These are phyloP conservation scores for Balansia obtecta DNA, from an alignment of 2,329 filamentous ascomycete species.

Conservation along the genomic window DNA sequence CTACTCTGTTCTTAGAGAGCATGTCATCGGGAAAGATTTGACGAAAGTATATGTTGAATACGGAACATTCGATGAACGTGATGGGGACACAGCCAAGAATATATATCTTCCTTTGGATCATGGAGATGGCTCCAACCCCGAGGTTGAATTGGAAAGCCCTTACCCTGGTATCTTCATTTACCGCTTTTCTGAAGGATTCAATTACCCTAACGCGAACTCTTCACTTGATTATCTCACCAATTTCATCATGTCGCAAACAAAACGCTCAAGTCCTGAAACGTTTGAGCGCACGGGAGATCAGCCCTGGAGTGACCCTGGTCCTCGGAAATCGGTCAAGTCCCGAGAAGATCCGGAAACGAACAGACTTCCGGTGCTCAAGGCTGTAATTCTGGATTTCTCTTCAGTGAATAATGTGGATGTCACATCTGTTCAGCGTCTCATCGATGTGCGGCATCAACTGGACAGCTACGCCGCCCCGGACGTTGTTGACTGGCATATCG, in stretches of 20 bases:
- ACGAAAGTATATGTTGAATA: constrained; percentile 36
- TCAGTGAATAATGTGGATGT: constrained; percentile 90
- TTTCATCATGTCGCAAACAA: constrained; percentile 58
- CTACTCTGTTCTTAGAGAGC: constrained; percentile 70
- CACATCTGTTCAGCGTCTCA: constrained; percentile 82
- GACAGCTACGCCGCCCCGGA: constrained; percentile 74
- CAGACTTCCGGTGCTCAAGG: constrained; percentile 60
- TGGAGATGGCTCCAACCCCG: constrained; percentile 81
- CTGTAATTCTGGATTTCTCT: constrained; percentile 88
- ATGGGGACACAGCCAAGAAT: constrained; percentile 48
- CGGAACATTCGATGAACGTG: constrained; percentile 37
- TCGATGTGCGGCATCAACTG: constrained; percentile 89
- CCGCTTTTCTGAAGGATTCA: constrained; percentile 87
- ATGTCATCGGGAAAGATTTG: constrained; percentile 51
- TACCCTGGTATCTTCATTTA: constrained; percentile 94
- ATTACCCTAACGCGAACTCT: constrained; percentile 86
- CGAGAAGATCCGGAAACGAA: constrained; percentile 14
- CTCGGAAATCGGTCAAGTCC: constrained; percentile 33
- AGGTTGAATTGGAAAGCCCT: constrained; percentile 64
- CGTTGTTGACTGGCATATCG: constrained; percentile 87
- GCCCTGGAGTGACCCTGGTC: constrained; percentile 91
- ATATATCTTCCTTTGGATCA: constrained; percentile 82
- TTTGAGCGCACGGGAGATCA: constrained; percentile 61
- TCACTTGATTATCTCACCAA: constrained; percentile 69
- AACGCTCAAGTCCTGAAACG: constrained; percentile 58